Evolutionary conservation across 164 flowering plant species (phyloP), one percentile per base, ranked within the genome.

Genomic region (Tinospora cordifolia): DNA sequence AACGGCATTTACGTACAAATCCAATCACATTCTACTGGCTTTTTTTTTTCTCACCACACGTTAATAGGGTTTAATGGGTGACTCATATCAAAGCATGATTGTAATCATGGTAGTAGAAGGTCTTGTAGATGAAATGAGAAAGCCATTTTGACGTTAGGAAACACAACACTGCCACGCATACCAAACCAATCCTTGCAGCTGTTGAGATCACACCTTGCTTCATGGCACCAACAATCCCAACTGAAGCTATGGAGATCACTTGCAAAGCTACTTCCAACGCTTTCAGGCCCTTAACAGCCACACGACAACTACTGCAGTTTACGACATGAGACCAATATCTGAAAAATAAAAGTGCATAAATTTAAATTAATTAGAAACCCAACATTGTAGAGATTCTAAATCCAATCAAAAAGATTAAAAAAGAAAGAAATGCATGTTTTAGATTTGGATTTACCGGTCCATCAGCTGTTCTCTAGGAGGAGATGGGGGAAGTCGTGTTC

Each of bases 251-350:
- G 24, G 94, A 77, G n/a, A 81, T n/a, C 14, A 88, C 73, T 62
- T 87, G 93, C 70, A 93, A 73, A 26, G 75, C 80, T 0, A 82
- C 82, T 71, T 87, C 92, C 6, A 87, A 79, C 10, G 70, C 79
- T 15, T 82, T 87, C 25, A 93, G 86, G 66, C 79, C 76, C 70
- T 87, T 87, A 27, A 81, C 27, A 25, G 97, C 97, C 25, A 66
- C 71, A 41, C 74, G 84, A 78, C 98, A 93, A 74, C 97, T 93
- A 66, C 81, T 72, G 77, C 98, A 93, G 81, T 85, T 87, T 82
- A 86, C 93, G 30, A 87, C 90, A 74, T 93, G 97, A 44, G 89
- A 79, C 93, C 89, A 79, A 80, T 88, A 93, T 86, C 96, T 88
- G 89, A 30, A 30, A 30, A 30, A 75, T 76, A 38, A 68, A 68